Evolutionary conservation across 2,329 filamentous ascomycete genomes (phyloP), one percentile per base, ranked within the genome.

Genomic region (Beauveria varroae): DNA sequence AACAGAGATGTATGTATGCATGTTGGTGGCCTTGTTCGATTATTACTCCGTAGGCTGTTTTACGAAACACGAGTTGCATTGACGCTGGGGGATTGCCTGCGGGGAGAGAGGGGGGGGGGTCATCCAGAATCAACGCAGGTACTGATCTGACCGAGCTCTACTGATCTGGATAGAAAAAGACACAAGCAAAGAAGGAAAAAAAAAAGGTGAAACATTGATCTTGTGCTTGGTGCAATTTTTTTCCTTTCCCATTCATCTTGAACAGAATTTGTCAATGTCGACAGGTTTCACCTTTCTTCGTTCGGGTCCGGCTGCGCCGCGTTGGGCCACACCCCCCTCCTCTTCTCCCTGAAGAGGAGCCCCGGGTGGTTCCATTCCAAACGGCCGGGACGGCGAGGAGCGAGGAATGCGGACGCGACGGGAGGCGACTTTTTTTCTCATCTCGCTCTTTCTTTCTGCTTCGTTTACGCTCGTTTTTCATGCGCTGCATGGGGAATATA

Each of bases 141-240:
- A 54, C 51, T 54, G 51, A 54, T 54, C 37, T 54, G 22, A 10
- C 16, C 7, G 28, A 12, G 24, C 22, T 26, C 20, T 14, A 28
- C 41, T 46, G 53, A 56, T 56, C 26, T 10, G 37, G 14, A 54
- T 16, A 5, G 40, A n/a, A 26, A 51, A 14, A 34, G n/a, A 24
- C 3, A 20, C 10, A 18, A 43, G 20, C 5, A 28, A 43, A 52
- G 34, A 30, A 22, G 10, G 6, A 52, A 37, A 16, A 52, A 37
- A 22, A 44, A 55, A 28, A 28, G 28, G 55, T 50, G 46, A 58
- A 58, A 58, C 55, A 58, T 30, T 50, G 34, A 50, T 41, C 30
- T 22, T 58, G 30, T 50, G 16, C 30, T 34, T 12, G 10, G 30
- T 14, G 22, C 8, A 24, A 12, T 47, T 57, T 40, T 7, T 2